Base-by-base conservation (phyloP, 805 yeast genomes). In the Saccharomycopsis selenospora region DNA sequence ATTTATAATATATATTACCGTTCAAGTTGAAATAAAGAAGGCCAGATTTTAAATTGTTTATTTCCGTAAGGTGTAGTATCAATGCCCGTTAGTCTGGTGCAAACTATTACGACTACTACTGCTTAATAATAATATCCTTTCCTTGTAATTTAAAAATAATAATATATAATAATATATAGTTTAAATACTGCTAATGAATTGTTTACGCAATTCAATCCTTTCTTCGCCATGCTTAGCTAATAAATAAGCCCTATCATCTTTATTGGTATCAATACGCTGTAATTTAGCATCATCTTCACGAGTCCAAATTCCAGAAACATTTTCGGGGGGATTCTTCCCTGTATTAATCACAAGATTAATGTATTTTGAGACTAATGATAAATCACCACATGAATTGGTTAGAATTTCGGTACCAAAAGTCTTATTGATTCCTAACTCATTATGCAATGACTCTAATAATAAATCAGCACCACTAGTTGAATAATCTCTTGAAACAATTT, bases 271-370 rank as follows among this genome's bases (percentile, higher is more conserved):
- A 46, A 49, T 40, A 8, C 61, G 50, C 45, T 60, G 65, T 46
- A 71, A 54, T 53, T 62, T 60, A 14, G 58, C 64, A 52, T 71
- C 75, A 60, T 71, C 74, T 42, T 66, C 69, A 24, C 63, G 56
- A 2, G 73, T 70, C 75, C 75, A 71, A 40, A 71, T 66, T 46
- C 75, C 75, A n/a, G 70, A 67, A 6, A 65, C 66, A 46, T 68
- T 59, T 46, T 56, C 53, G 30, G 76, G 76, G 8, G 75, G 76
- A 51, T 70, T 68, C 13, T 64, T 61, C 28, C 68, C 68, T 23
- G 67, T 62, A 51, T 65, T 64, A 40, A 71, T 63, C 59, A 68
- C 69, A 36, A 62, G 58, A 49, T 69, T 63, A 50, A 71, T 63
- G 51, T 67, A 71, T 42, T 69, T 63, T 40, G 73, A 71, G 48